Percentiles rank a stretch among this genome's conserved stretches.
Conservation (phyloP, 2,329 filamentous ascomycete genomes). For the Calonectria ilicicola region DNA sequence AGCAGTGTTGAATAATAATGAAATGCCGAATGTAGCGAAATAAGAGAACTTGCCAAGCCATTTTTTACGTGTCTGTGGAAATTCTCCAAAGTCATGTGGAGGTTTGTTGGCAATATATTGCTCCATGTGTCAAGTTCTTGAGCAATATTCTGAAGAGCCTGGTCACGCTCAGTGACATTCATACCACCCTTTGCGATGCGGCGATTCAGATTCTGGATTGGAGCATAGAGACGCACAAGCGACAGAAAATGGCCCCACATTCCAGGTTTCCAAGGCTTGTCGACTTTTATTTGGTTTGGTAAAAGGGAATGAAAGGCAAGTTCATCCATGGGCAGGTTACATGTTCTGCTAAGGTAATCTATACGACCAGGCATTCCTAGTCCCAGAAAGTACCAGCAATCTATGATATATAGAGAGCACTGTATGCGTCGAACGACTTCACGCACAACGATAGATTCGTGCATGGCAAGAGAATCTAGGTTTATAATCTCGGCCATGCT, state of each 20-base stretch:
- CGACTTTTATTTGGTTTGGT: neutral
- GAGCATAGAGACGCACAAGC: constrained; percentile 47
- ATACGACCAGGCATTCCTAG: constrained; percentile 29
- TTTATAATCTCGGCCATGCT: constrained; percentile 25
- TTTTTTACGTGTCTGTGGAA: constrained; percentile 35
- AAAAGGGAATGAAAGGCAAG: constrained; percentile 33
- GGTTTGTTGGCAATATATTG: constrained; percentile 13
- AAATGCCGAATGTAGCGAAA: constrained; percentile 52
- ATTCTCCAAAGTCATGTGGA: constrained; percentile 31
- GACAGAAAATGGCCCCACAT: constrained; percentile 51
- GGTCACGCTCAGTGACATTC: constrained; percentile 13
- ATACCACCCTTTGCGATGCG: constrained; percentile 32
- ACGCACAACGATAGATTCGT: neutral
- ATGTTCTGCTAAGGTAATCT: neutral
- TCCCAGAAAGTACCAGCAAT: constrained; percentile 32
- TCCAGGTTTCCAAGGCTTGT: constrained; percentile 36
- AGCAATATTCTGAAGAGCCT: constrained; percentile 1
- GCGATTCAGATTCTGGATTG: constrained; percentile 49
- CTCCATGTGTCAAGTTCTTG: constrained; percentile 30
- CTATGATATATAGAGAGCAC: constrained; percentile 33
- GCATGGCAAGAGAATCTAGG: neutral
- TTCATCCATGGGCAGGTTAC: constrained; percentile 44
- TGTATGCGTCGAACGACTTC: constrained; percentile 26
- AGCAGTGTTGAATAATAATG: constrained; percentile 53
- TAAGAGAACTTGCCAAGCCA: constrained; percentile 47